A percentile compares a stretch with the other conserved stretches of the same genome.
These are phyloP conservation scores for Alternaria novae-zelandiae DNA, from an alignment of 2,329 filamentous ascomycete genomes.

Conservation along the genomic window DNA sequence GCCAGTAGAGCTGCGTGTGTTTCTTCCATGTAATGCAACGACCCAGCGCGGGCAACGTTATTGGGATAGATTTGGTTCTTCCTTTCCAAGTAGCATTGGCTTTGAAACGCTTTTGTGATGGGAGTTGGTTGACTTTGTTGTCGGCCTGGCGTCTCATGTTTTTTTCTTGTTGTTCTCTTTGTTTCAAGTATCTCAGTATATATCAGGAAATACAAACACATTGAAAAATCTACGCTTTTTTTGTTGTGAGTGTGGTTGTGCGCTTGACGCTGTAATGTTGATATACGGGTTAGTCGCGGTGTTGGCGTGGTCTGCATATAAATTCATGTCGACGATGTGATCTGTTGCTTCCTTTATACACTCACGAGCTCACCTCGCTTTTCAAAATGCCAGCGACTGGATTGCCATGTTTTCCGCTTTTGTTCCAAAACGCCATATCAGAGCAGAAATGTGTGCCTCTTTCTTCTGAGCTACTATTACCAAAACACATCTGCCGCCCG, in stretches of 20 bases:
- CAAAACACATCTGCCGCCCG: background rate
- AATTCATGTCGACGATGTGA: background rate
- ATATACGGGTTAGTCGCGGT: too few relatives aligned
- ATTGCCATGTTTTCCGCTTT: background rate
- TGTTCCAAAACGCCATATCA: too few relatives aligned
- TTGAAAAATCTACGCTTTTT: background rate
- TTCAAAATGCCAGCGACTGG: background rate
- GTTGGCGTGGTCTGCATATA: background rate
- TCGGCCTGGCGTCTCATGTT: background rate
- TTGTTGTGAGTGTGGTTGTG: background rate
- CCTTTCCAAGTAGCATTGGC: background rate
- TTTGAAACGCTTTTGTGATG: background rate
- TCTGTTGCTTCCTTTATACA: background rate
- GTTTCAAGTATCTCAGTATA: background rate
- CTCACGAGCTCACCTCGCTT: background rate
- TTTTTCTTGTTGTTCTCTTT: background rate
- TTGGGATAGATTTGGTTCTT: constrained; percentile 4
- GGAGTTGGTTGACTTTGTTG: background rate
- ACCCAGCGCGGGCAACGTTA: constrained; percentile 39
- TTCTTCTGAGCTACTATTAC: background rate
- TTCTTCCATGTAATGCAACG: constrained; percentile 27
- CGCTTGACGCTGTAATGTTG: background rate
- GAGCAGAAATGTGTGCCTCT: too few relatives aligned
- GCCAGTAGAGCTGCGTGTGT: background rate
- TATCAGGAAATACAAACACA: background rate